Evolutionary conservation across 2,329 filamentous ascomycete genomes (phyloP), one percentile per base, ranked within the genome.

Genomic region (Xylariaceae sp.): DNA sequence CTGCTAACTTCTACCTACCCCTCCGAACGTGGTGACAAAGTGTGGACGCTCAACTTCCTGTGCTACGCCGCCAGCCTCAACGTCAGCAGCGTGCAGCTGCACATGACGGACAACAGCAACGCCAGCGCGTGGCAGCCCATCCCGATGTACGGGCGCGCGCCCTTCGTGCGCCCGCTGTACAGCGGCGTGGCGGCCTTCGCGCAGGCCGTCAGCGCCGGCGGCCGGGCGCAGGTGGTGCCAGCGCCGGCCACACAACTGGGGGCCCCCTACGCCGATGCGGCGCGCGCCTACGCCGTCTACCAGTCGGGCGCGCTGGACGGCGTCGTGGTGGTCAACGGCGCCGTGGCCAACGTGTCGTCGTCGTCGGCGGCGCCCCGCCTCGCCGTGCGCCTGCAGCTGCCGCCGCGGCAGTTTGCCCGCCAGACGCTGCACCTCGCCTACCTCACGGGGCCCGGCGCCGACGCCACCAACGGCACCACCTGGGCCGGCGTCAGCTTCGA

Each of bases 61-160:
- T 55, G 67, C 11, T 71, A 70, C 49, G 54, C 61, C 4, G 65
- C 68, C 6, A 60, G 60, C 5, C 56, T 68, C 25, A 65, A 65
- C 39, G 60, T 71, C 32, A 52, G 58, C 0, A 63, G 62, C 7
- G 65, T 71, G 3, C 59, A 68, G 40, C 63, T 71, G 57, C 68
- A 72, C 56, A 70, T 71, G 67, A 71, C 67, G 8, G 65, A 68
- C 49, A 68, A 68, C 49, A 68, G 66, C 39, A 65, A 65, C 43
- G 64, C 66, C 5, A 60, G 60, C 35, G 64, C 67, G 2, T 72
- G 68, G 68, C 61, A 66, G 40, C 68, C 68, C 12, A 53, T 64
- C 23, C 31, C 51, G 13, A 51, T 58, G 38, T 57, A 63, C 40
- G 61, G 55, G 18, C 56, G 50, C 5, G 49, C 53, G 17, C 59